phyloP scores from a whole-genome alignment of 2,329 filamentous ascomycete genomes.

The Phoma sp. region DNA sequence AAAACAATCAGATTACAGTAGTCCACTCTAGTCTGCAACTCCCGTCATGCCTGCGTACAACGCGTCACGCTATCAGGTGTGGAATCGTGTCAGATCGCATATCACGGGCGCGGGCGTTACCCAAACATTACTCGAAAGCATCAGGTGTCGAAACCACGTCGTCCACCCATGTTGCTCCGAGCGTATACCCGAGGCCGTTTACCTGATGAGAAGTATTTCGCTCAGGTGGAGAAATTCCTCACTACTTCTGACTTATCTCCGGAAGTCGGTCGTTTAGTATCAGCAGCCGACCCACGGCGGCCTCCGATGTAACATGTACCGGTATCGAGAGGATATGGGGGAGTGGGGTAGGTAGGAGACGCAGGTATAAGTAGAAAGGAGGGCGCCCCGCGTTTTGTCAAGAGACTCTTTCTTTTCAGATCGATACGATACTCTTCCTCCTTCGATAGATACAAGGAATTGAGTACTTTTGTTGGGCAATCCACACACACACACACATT shows the following conservation, averaged over 20 bases:
- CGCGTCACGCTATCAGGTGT: conserved; percentile 18
- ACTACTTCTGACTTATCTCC: too few relatives aligned
- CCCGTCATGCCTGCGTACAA: background rate
- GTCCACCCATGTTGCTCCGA: background rate
- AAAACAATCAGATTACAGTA: too few relatives aligned
- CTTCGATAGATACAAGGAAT: background rate
- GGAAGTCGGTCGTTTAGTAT: background rate
- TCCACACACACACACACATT: too few relatives aligned
- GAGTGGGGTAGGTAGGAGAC: too few relatives aligned
- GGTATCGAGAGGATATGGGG: too few relatives aligned
- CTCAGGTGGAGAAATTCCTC: too few relatives aligned
- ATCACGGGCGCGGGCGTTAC: background rate
- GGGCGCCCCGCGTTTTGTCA: too few relatives aligned
- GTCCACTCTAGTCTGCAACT: too few relatives aligned
- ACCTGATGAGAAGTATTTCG: background rate
- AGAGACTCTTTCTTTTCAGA: background rate
- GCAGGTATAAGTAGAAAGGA: too few relatives aligned
- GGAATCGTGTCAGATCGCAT: conserved; percentile 7
- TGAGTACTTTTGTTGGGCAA: too few relatives aligned
- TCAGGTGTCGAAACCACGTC: conserved; percentile 6
- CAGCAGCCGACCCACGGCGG: background rate
- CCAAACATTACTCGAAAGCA: conserved; percentile 12
- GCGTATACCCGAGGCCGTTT: background rate
- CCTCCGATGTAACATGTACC: too few relatives aligned
- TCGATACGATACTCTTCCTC: background rate